Conservation (phyloP, 345 rosid genomes). For the Rhodomyrtus tomentosa region DNA sequence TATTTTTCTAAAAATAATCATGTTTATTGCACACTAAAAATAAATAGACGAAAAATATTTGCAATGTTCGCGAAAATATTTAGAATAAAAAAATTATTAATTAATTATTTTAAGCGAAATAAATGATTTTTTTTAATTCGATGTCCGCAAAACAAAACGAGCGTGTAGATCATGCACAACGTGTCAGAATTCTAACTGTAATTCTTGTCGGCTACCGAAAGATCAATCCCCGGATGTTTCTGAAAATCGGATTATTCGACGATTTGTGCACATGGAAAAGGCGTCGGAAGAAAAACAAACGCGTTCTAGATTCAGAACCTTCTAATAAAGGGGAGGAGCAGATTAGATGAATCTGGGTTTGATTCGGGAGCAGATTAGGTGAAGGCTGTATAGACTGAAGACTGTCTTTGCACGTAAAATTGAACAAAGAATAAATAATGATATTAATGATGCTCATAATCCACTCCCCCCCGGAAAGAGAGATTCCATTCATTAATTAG, state of each 20-base stretch:
- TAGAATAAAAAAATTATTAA: not conserved
- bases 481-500: too few species aligned
- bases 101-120: fast-evolving
- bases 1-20: too few species aligned
- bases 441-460: too few species aligned
- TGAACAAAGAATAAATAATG: not conserved
- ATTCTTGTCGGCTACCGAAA: too few species aligned
- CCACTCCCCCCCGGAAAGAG: too few species aligned
- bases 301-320: not conserved
- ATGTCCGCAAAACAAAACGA: not conserved
- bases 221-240: not conserved
- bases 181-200: not conserved
- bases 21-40: fast-evolving
- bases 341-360: not conserved
- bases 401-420: not conserved
- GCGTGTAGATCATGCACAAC: not conserved
- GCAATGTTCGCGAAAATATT: not conserved
- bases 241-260: not conserved
- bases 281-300: not conserved
- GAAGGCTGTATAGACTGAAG: not conserved
- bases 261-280: not conserved
- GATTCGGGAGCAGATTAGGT: not conserved
- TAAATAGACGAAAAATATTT: not conserved
- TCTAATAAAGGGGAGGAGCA: not conserved
- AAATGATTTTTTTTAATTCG: fast-evolving